A percentile compares a stretch with the other conserved stretches of the same genome.
Evolutionary conservation across 2,329 filamentous ascomycete species (phyloP).

Genomic region (Colletotrichum cordylinicola): DNA sequence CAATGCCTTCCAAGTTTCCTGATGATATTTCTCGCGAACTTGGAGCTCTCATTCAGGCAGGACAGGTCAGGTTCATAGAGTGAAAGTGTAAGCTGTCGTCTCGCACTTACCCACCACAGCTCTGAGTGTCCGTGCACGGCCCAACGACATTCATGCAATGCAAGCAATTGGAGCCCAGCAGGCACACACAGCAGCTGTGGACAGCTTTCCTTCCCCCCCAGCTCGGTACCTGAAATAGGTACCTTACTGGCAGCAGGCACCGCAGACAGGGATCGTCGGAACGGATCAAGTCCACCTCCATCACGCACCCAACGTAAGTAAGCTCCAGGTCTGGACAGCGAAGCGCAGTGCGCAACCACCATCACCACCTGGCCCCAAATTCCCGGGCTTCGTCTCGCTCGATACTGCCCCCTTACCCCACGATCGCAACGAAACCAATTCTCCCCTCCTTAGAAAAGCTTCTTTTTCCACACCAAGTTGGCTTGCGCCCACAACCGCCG

Average conservation of each 20-base stretch:
- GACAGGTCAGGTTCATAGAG: background rate
- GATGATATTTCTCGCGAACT: background rate
- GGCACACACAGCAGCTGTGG: background rate
- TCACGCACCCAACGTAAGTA: constrained; percentile 18
- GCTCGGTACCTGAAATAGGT: background rate
- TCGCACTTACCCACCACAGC: constrained; percentile 13
- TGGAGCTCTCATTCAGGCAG: background rate
- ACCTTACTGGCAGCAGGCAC: background rate
- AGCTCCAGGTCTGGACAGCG: constrained; percentile 12
- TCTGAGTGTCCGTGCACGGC: constrained; percentile 11
- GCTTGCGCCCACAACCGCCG: background rate
- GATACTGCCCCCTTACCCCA: background rate
- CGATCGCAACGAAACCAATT: background rate
- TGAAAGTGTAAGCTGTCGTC: constrained; percentile 21
- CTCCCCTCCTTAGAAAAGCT: background rate
- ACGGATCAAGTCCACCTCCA: constrained; percentile 16
- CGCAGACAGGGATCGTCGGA: background rate
- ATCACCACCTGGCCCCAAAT: constrained; percentile 7
- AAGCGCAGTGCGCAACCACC: background rate
- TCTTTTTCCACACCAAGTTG: background rate
- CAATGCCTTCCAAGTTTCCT: background rate
- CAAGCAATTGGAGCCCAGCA: background rate
- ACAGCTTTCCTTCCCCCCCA: background rate
- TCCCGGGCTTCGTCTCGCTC: background rate
- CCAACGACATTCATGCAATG: background rate